A percentile compares a stretch with the other conserved stretches of the same genome.
phyloP scores from a whole-genome alignment of 2,329 filamentous ascomycete genomes.

The Grosmannia serpens region DNA sequence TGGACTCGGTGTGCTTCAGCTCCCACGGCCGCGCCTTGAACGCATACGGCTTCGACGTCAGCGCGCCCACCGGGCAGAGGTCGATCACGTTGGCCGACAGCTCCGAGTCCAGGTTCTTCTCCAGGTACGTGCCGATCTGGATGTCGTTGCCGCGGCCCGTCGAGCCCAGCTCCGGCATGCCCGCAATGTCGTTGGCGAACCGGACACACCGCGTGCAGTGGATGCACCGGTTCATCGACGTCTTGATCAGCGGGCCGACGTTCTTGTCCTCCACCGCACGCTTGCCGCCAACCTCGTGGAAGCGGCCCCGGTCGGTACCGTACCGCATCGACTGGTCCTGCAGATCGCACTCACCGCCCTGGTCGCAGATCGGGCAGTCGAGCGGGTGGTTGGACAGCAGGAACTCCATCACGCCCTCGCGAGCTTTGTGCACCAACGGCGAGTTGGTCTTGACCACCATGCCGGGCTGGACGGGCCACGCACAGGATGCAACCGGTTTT shows the following conservation, averaged over 20 bases:
- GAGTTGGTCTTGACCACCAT: slow-evolving; percentile 99
- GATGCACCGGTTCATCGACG: slow-evolving; percentile 99
- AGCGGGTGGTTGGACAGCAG: slow-evolving; percentile 91
- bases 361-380: slow-evolving; percentile 95
- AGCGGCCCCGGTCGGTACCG: slow-evolving; percentile 87
- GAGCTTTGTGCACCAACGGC: slow-evolving; percentile 88
- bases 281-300: slow-evolving; percentile 93
- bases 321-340: slow-evolving; percentile 99
- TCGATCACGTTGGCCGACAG: slow-evolving; percentile 97
- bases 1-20: slow-evolving; percentile 86
- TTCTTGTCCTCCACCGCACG: slow-evolving; percentile 99
- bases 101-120: slow-evolving; percentile 87
- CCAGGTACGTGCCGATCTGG: slow-evolving; percentile 96
- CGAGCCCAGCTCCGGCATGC: slow-evolving; percentile 88
- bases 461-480: slow-evolving; percentile 95
- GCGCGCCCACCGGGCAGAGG: slow-evolving; percentile 90
- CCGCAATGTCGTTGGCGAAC: slow-evolving; percentile 95
- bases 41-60: slow-evolving; percentile 95
- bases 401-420: slow-evolving; percentile 99
- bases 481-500: slow-evolving; percentile 95
- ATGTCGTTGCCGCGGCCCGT: slow-evolving; percentile 93
- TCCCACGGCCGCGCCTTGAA: slow-evolving; percentile 97
- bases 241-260: slow-evolving; percentile 96
- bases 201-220: slow-evolving; percentile 97
- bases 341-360: slow-evolving; percentile 97